Evolutionary conservation across 331 rosid species (phyloP), one percentile per base, ranked within the genome.

Genomic region (Quercus lobata): DNA sequence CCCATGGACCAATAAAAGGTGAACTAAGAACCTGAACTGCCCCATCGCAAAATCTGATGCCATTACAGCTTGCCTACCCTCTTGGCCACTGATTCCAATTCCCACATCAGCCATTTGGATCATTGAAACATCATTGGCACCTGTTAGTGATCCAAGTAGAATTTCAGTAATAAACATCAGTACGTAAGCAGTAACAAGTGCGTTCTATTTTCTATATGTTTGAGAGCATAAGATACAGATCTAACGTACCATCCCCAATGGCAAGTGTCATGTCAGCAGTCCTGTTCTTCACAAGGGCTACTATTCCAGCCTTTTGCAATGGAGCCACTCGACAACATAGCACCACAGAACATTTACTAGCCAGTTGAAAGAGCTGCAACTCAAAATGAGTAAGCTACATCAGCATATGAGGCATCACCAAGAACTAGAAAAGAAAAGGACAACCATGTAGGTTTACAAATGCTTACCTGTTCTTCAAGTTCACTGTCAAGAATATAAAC

Each of bases 21-120:
- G 98, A 76, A 95, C 98, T 76, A 95, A 83, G 81, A 95, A 93
- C 80, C 94, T 79, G 83, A 95, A 95, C 84, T 93, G 98, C 24
- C 97, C 99, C 98, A 95, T 91, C 27, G 99, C 92, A 87, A 95
- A 95, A 89, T 95, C 99, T 7, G 99, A 95, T 18, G 99, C 90
- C 99, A 95, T 95, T 66, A 95, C 98, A 58, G 99, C 99, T 90
- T 95, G 98, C 79, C 96, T 88, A 83, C 99, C 99, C 80, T 95
- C 99, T 75, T 90, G 94, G 74, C 99, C 99, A 78, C 99, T 95
- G 84, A 95, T 95, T 70, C 99, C 99, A 44, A 95, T 91, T 52
- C 99, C 99, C 65, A 95, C 97, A 83, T 95, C 98, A 86, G 99
- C 99, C 97, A 89, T 95, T 90, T 95, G 99, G 86, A 95, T 95